Evolutionary conservation across 176 grass and related monocot species (phyloP).

Genomic region (Oryza rufipogon): DNA sequence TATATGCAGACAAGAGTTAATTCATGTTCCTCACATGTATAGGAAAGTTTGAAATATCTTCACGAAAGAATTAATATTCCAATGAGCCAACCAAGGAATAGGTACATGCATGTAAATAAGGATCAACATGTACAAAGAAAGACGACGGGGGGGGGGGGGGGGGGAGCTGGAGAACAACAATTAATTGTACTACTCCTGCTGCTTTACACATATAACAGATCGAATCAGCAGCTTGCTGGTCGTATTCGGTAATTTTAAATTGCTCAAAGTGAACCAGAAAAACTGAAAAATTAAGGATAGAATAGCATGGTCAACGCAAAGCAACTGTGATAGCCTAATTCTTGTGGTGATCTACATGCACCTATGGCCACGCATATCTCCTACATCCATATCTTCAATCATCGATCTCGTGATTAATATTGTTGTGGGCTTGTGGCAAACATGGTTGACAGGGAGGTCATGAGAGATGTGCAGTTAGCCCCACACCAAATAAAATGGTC

Average conservation of each 20-base stretch:
- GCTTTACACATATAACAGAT: slow-evolving; percentile 15
- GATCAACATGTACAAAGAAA: no score
- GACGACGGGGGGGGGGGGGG: background rate
- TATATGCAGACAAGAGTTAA: background rate
- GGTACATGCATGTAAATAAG: background rate
- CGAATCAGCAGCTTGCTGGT: background rate
- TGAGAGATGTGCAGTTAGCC: slow-evolving; percentile 29
- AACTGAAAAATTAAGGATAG: background rate
- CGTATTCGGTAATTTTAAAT: slow-evolving; percentile 36
- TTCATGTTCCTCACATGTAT: background rate
- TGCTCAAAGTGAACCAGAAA: slow-evolving; percentile 14
- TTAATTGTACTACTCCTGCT: slow-evolving; percentile 6
- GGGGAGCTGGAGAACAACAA: background rate
- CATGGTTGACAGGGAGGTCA: slow-evolving; percentile 23
- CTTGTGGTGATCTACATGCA: slow-evolving; percentile 3
- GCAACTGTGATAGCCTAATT: background rate
- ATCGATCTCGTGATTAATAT: slow-evolving; percentile 30
- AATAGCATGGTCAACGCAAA: slow-evolving; percentile 16
- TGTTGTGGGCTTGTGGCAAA: slow-evolving; percentile 1
- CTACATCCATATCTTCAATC: slow-evolving; percentile 20
- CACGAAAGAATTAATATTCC: slow-evolving; percentile 8
- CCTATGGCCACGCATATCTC: background rate
- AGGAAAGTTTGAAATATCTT: background rate
- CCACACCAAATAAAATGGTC: slow-evolving; percentile 37
- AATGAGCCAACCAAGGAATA: background rate